These are phyloP conservation scores for Digitaria exilis DNA, from an alignment of 202 grass and related monocot species.

Conservation along the genomic window DNA sequence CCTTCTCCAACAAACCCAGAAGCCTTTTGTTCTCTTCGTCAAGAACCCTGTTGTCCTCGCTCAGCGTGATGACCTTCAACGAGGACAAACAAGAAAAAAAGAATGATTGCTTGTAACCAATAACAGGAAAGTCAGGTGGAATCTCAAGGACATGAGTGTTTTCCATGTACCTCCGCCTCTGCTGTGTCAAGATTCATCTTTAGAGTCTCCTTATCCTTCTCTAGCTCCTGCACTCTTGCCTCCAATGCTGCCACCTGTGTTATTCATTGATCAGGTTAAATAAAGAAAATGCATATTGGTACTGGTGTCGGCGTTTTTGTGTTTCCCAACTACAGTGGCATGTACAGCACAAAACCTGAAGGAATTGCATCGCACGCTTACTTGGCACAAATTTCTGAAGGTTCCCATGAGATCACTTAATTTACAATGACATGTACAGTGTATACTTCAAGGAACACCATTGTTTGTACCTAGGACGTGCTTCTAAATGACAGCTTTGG, in stretches of 20 bases:
- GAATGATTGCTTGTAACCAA: neutral
- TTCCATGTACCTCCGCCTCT: constrained; percentile 72
- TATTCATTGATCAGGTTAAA: neutral
- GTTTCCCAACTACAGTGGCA: neutral
- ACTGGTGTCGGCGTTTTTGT: neutral
- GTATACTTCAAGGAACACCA: neutral
- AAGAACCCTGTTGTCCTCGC: constrained; percentile 74
- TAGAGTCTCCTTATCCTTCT: constrained; percentile 75
- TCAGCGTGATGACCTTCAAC: constrained; percentile 63
- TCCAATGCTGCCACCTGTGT: constrained; percentile 49
- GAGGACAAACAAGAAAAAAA: neutral
- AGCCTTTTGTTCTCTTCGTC: constrained; percentile 83
- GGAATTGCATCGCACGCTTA: neutral
- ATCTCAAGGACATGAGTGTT: constrained; percentile 12
- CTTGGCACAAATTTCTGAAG: neutral
- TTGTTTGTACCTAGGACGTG: no score
- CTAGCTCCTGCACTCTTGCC: constrained; percentile 59
- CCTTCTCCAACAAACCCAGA: constrained; percentile 57
- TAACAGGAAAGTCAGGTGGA: neutral
- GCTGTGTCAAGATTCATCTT: constrained; percentile 75
- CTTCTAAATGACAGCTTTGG: no score
- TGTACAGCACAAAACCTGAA: neutral
- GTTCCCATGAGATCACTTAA: neutral
- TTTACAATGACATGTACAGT: neutral
- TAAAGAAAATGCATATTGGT: neutral